Evolutionary conservation across 805 yeast species (phyloP).

Genomic region (Brettanomyces sp.): DNA sequence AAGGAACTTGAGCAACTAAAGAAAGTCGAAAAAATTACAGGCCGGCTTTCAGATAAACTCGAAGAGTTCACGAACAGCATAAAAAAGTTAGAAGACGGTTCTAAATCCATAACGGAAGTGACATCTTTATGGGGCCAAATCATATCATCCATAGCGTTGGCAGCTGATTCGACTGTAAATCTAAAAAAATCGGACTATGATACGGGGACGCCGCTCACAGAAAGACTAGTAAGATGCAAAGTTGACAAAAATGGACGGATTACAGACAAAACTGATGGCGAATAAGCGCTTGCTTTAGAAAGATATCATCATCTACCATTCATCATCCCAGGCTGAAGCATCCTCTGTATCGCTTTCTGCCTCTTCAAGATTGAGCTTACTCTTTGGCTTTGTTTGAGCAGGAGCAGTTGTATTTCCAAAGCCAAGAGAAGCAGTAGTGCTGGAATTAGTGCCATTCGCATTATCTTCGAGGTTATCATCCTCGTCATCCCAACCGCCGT

Average conservation of each 20-base stretch:
- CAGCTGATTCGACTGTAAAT: conserved; percentile 40
- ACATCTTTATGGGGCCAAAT: conserved; percentile 61
- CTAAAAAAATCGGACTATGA: conserved; percentile 36
- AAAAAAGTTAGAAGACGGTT: conserved; percentile 42
- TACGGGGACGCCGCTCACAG: conserved; percentile 46
- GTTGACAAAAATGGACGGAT: conserved; percentile 31
- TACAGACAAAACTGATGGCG: not conserved
- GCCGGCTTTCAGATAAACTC: conserved; percentile 34
- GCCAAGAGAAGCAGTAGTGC: not conserved
- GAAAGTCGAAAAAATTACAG: conserved; percentile 38
- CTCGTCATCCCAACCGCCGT: conserved; percentile 12
- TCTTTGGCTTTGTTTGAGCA: not conserved
- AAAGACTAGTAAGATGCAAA: conserved; percentile 51
- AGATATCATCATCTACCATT: not conserved
- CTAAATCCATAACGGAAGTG: conserved; percentile 49
- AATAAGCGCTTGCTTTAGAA: not conserved
- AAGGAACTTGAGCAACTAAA: conserved; percentile 42
- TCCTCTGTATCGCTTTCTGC: not conserved
- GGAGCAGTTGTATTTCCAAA: not conserved
- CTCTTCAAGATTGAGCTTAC: conserved; percentile 1
- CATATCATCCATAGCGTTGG: conserved; percentile 50
- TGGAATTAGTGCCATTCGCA: conserved; percentile 7
- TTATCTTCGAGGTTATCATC: conserved; percentile 22
- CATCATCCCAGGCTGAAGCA: conserved; percentile 2
- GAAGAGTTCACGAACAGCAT: conserved; percentile 40